Evolutionary conservation across 148 eudicot genomes (phyloP).

Genomic region (Rhododendron griersonianum): DNA sequence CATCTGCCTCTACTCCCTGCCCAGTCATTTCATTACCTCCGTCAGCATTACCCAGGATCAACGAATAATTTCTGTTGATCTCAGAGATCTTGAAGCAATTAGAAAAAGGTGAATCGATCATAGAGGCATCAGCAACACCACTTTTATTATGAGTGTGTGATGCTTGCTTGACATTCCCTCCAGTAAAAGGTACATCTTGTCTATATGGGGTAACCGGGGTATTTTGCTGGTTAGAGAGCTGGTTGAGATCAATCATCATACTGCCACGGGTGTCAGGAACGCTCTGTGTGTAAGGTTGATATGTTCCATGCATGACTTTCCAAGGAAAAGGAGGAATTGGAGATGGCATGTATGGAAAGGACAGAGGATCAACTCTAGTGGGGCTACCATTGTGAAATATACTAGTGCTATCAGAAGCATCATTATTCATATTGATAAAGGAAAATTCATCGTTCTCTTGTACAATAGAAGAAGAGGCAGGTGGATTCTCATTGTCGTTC

Average conservation of each 20-base stretch:
- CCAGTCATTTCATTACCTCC: slow-evolving; percentile 6
- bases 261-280: slow-evolving; percentile 1
- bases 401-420: slow-evolving; percentile 15
- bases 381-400: slow-evolving; percentile 2
- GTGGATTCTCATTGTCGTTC: slow-evolving; percentile 5
- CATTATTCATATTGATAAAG: neutral
- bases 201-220: slow-evolving; percentile 4
- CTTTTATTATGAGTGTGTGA: neutral
- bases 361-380: slow-evolving; percentile 8
- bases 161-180: neutral
- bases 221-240: slow-evolving; percentile 13
- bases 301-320: slow-evolving; percentile 4
- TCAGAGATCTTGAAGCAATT: slow-evolving; percentile 13
- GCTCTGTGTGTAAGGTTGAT: neutral
- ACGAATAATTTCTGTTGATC: slow-evolving; percentile 10
- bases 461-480: neutral
- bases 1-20: slow-evolving; percentile 13
- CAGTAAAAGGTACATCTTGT: neutral
- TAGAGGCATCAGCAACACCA: neutral
- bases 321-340: slow-evolving; percentile 4
- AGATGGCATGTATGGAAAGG: slow-evolving; percentile 1
- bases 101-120: slow-evolving; percentile 5
- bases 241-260: slow-evolving; percentile 14
- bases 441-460: slow-evolving; percentile 12
- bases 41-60: slow-evolving; percentile 2